These are phyloP conservation scores for Candida labiduridarum DNA, from an alignment of 1,139 yeast genomes.

Conservation along the genomic window DNA sequence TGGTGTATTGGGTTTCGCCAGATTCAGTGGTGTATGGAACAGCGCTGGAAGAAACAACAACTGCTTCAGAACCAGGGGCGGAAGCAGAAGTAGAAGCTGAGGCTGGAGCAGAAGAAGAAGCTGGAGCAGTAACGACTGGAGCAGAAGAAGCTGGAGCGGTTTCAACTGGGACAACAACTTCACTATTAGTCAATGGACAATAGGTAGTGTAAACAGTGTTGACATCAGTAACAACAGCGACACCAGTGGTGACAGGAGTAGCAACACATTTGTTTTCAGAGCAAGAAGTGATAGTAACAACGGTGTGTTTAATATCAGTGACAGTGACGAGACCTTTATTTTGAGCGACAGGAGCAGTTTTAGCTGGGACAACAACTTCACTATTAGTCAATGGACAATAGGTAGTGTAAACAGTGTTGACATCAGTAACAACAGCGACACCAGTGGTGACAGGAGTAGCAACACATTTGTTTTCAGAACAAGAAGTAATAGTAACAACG, in stretches of 20 bases:
- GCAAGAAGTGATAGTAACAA: slow-evolving; percentile 55
- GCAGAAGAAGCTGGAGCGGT: neutral
- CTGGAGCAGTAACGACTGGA: slow-evolving; percentile 4
- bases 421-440: slow-evolving; percentile 29
- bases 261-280: slow-evolving; percentile 33
- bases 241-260: slow-evolving; percentile 36
- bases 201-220: slow-evolving; percentile 35
- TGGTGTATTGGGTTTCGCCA: slow-evolving; percentile 8
- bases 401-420: slow-evolving; percentile 33
- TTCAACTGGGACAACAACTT: slow-evolving; percentile 11
- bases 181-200: slow-evolving; percentile 28
- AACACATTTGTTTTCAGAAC: slow-evolving; percentile 38
- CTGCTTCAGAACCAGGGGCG: slow-evolving; percentile 1
- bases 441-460: slow-evolving; percentile 37
- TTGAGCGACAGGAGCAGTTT: slow-evolving; percentile 7
- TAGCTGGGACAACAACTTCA: slow-evolving; percentile 11
- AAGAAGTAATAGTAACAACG: slow-evolving; percentile 48
- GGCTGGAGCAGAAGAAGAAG: slow-evolving; percentile 5
- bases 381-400: slow-evolving; percentile 30
- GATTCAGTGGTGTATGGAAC: slow-evolving; percentile 5
- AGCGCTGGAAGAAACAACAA: neutral
- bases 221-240: slow-evolving; percentile 30
- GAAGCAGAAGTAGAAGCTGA: slow-evolving; percentile 5
- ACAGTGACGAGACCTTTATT: slow-evolving; percentile 22
- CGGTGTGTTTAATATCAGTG: slow-evolving; percentile 27